Evolutionary conservation across 176 grass and related monocot genomes (phyloP).

Genomic region (Triticum timopheevii): DNA sequence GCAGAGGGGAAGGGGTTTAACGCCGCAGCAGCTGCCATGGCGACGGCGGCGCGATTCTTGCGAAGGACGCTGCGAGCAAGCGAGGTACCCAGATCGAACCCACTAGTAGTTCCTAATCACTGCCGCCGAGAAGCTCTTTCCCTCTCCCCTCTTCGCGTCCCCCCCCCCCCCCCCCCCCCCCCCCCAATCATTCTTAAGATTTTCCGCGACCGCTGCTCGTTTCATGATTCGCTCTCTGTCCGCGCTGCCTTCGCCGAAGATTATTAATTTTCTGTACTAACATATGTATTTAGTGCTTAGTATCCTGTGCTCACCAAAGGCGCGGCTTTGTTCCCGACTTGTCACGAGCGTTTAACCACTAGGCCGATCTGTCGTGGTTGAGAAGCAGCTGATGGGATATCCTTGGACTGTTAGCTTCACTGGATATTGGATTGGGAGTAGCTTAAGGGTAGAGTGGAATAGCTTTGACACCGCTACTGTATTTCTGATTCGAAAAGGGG

Average conservation of each 20-base stretch:
- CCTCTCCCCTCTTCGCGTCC: no score
- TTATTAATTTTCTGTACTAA: not conserved
- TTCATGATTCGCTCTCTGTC: not conserved
- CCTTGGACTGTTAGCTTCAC: not conserved
- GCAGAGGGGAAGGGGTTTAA: not conserved
- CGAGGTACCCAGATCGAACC: conserved; percentile 19
- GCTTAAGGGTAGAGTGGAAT: not conserved
- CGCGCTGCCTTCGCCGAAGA: not conserved
- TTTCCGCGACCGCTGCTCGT: not conserved
- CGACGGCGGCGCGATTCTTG: conserved; percentile 45
- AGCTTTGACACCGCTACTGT: not conserved
- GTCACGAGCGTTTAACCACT: not conserved
- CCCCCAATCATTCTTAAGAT: not conserved
- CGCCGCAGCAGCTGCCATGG: not conserved
- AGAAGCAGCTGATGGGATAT: not conserved
- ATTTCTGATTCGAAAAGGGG: not conserved
- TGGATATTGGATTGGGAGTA: not conserved
- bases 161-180: not conserved
- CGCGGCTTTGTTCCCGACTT: not conserved
- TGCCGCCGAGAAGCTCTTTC: not conserved
- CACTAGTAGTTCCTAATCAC: not conserved
- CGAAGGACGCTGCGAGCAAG: conserved; percentile 17
- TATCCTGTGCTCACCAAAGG: not conserved
- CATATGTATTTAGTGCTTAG: not conserved
- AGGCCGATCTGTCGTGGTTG: not conserved